Conservation (phyloP, 2,329 filamentous ascomycete genomes). For the Phaeosphaeria sp. region DNA sequence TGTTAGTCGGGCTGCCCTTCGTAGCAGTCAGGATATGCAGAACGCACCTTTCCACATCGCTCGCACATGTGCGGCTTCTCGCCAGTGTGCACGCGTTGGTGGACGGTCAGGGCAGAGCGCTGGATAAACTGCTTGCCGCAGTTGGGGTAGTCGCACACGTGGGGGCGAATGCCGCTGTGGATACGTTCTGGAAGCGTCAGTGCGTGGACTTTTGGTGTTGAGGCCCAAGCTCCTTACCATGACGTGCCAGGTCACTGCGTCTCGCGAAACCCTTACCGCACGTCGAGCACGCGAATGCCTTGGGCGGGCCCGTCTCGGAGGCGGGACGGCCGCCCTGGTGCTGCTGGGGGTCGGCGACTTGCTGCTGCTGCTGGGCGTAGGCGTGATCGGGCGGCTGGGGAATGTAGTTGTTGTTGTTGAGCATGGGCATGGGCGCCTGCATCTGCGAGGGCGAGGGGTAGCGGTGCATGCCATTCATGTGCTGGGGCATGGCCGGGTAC, state of each 20-base stretch:
- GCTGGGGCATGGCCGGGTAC: conserved; percentile 57
- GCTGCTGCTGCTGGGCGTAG: conserved; percentile 50
- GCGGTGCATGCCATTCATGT: conserved; percentile 57
- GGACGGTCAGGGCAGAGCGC: conserved; percentile 91
- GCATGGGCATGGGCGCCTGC: conserved; percentile 60
- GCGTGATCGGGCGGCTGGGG: conserved; percentile 58
- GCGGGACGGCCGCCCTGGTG: conserved; percentile 52
- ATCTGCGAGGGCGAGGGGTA: conserved; percentile 62
- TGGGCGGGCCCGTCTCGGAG: conserved; percentile 61
- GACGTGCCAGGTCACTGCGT: conserved; percentile 89
- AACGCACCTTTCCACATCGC: conserved; percentile 86
- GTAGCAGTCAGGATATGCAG: background rate
- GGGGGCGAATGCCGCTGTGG: conserved; percentile 87
- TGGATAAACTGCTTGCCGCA: conserved; percentile 99
- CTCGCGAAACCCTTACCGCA: conserved; percentile 93
- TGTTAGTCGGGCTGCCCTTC: conserved; percentile 30
- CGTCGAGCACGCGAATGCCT: conserved; percentile 87
- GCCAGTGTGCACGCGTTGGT: conserved; percentile 93
- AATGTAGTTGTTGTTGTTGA: conserved; percentile 64
- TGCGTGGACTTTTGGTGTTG: conserved; percentile 34
- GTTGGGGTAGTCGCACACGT: conserved; percentile 86
- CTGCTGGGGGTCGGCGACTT: conserved; percentile 48
- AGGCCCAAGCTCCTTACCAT: conserved; percentile 71
- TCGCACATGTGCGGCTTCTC: conserved; percentile 99
- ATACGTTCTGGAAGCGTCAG: conserved; percentile 77